Conservation (phyloP, 108 stramenopile genomes). For the Fragilariopsis cylindrus region DNA sequence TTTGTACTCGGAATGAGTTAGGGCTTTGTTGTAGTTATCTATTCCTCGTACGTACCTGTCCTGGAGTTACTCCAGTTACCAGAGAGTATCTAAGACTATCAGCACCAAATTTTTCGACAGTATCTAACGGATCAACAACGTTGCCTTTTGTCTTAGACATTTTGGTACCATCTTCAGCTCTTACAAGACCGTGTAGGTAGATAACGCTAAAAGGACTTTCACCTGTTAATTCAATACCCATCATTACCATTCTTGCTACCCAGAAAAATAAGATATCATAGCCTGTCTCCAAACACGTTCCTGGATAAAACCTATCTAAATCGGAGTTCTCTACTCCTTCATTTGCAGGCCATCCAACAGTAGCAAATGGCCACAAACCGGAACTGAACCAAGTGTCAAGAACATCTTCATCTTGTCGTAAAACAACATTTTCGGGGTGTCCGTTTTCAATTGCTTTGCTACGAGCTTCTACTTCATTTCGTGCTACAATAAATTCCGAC, state of each 20-base stretch:
- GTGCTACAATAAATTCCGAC: constrained; percentile 84
- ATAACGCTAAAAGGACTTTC: constrained; percentile 93
- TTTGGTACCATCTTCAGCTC: constrained; percentile 94
- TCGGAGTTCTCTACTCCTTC: constrained; percentile 74
- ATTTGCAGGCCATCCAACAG: constrained; percentile 89
- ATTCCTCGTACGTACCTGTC: constrained; percentile 63
- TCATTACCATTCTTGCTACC: constrained; percentile 99
- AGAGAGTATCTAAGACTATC: constrained; percentile 93
- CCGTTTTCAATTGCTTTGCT: constrained; percentile 66
- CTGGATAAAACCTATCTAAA: constrained; percentile 90
- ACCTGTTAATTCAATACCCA: constrained; percentile 91
- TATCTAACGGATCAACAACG: constrained; percentile 97
- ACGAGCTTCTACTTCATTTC: constrained; percentile 83
- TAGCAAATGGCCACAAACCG: constrained; percentile 97
- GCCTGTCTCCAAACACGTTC: constrained; percentile 95
- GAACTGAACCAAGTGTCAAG: constrained; percentile 99
- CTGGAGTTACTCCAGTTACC: constrained; percentile 95
- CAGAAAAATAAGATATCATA: constrained; percentile 99
- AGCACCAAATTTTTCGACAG: constrained; percentile 91
- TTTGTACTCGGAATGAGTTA: not conserved
- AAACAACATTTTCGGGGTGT: constrained; percentile 55
- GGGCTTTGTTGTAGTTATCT: not conserved
- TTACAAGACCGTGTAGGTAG: constrained; percentile 94
- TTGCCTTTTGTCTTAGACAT: constrained; percentile 99
- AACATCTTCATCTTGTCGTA: constrained; percentile 95